phyloP scores from a whole-genome alignment of 805 yeast species.

The Blastobotrys peoriensis region DNA sequence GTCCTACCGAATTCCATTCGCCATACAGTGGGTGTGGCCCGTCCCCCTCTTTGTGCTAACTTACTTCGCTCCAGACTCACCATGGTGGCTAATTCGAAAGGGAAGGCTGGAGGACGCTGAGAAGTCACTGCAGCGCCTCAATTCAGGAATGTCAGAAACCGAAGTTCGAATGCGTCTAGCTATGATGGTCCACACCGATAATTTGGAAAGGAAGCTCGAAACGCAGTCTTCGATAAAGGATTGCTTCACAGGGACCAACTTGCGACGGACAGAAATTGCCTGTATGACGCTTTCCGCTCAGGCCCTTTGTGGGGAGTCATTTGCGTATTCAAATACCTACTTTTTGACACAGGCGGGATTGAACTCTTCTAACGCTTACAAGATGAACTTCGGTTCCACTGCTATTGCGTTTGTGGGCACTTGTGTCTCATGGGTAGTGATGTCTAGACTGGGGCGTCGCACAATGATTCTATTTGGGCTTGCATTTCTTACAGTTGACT shows the following conservation, averaged over 20 bases:
- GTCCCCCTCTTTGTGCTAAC: conserved; percentile 36
- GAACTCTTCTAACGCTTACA: conserved; percentile 31
- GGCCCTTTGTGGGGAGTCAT: background rate
- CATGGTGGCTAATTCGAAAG: conserved; percentile 48
- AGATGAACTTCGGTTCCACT: conserved; percentile 40
- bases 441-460: conserved; percentile 22
- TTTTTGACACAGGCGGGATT: conserved; percentile 42
- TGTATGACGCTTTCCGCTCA: background rate
- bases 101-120: conserved; percentile 40
- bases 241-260: background rate
- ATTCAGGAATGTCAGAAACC: too few relatives aligned
- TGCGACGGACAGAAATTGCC: background rate
- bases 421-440: conserved; percentile 16
- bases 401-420: conserved; percentile 42
- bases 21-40: conserved; percentile 57
- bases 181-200: background rate
- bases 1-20: conserved; percentile 50
- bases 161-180: too few relatives aligned
- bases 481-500: conserved; percentile 29
- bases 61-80: conserved; percentile 48
- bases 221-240: background rate
- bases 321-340: too few relatives aligned
- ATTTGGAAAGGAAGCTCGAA: background rate
- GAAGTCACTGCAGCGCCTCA: conserved; percentile 34
- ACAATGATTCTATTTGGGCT: conserved; percentile 30